Evolutionary conservation across 2,329 filamentous ascomycete genomes (phyloP), one percentile per base, ranked within the genome.

Genomic region (Pestalotiopsis fici): DNA sequence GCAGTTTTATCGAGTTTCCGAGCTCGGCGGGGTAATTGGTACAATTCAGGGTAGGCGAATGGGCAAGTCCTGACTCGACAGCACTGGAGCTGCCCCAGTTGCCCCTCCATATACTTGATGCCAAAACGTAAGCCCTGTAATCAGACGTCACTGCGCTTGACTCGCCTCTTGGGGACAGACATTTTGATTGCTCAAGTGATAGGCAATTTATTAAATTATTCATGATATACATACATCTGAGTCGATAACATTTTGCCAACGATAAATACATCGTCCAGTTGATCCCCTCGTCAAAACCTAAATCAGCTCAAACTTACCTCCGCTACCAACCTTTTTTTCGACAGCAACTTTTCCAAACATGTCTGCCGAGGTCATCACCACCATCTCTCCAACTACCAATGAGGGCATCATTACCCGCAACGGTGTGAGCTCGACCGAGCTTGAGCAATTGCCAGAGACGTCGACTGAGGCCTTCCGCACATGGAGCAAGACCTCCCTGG

Each of bases 311-410:
- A 23, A 54, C 47, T 54, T 23, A 18, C 47, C 47, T 13, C 7
- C 47, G 21, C 47, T 11, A 35, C 31, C 31, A 35, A 35, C 31
- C 31, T 35, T 35, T 35, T 35, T 35, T 54, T 18, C 47, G 21
- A 54, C 15, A 54, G 15, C 15, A 54, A 12, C 15, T n/a, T 35
- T 35, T 11, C n/a, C 13, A 50, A 83, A 68, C 66, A 91, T 91
- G 89, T 90, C 89, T 69, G 83, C 87, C 75, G 89, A 91, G 82
- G 83, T 83, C 61, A 84, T 91, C 74, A 90, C 84, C 37, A 98
- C 95, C 71, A 95, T 98, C 80, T 98, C 95, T 3, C 95, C 95
- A 66, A 91, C 89, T 71, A 98, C 94, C 72, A 95, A 96, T 81
- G 90, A 95, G 83, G 86, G 92, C 66, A 89, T 98, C 78, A 80